Conservation (phyloP, 805 yeast species). For the Spathaspora gorwiae region DNA sequence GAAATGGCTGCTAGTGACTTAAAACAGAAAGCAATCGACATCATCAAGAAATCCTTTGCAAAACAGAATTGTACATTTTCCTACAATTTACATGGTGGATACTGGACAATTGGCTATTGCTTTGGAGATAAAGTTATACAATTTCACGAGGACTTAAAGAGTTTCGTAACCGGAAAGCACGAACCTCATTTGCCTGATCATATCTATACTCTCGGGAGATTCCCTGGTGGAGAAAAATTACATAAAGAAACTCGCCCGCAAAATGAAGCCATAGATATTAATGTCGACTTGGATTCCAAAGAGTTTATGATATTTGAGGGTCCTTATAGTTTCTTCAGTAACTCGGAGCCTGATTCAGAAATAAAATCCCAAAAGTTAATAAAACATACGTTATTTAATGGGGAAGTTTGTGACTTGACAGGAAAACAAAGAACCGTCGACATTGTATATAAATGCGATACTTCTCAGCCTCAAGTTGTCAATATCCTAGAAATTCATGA, state of each 20-base stretch:
- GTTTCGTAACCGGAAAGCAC: slow-evolving; percentile 23
- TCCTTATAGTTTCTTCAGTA: slow-evolving; percentile 17
- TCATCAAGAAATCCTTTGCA: slow-evolving; percentile 14
- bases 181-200: slow-evolving; percentile 26
- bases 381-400: slow-evolving; percentile 38
- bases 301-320: slow-evolving; percentile 30
- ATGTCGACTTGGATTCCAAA: slow-evolving; percentile 11
- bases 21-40: slow-evolving; percentile 12
- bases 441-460: slow-evolving; percentile 54
- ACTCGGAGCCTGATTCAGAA: slow-evolving; percentile 9
- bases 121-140: slow-evolving; percentile 46
- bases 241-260: slow-evolving; percentile 10
- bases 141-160: slow-evolving; percentile 34
- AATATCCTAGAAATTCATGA: slow-evolving; percentile 44
- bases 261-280: slow-evolving; percentile 18
- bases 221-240: slow-evolving; percentile 18
- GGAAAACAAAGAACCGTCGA: slow-evolving; percentile 49
- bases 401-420: slow-evolving; percentile 59
- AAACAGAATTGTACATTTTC: slow-evolving; percentile 19
- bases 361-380: slow-evolving; percentile 25
- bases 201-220: slow-evolving; percentile 35
- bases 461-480: slow-evolving; percentile 12
- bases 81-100: slow-evolving; percentile 31
- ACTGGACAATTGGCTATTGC: slow-evolving; percentile 54
- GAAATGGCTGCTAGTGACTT: slow-evolving; percentile 9